phyloP scores from a whole-genome alignment of 768 basidiomycete genomes.

The Phlegmacium glaucopus region DNA sequence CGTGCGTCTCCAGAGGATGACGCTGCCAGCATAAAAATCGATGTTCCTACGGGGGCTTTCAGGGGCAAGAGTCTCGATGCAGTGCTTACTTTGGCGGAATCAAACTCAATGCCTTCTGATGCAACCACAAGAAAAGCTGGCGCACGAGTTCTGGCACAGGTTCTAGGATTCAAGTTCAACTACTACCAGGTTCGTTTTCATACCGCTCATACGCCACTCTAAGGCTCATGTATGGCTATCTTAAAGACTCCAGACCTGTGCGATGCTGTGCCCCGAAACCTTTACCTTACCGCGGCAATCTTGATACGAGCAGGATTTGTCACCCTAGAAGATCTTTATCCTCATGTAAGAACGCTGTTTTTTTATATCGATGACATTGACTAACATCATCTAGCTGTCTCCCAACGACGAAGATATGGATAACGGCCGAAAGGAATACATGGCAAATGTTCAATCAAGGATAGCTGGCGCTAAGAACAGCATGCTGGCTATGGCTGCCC shows the following conservation, averaged over 20 bases:
- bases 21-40: slow-evolving; percentile 32
- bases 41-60: slow-evolving; percentile 38
- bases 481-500: slow-evolving; percentile 82
- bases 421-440: slow-evolving; percentile 59
- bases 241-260: slow-evolving; percentile 50
- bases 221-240: slow-evolving; percentile 11
- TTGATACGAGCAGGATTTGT: slow-evolving; percentile 90
- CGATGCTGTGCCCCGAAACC: slow-evolving; percentile 63
- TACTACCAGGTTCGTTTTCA: slow-evolving; percentile 74
- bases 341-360: slow-evolving; percentile 68
- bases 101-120: slow-evolving; percentile 15
- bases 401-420: slow-evolving; percentile 80
- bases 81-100: slow-evolving; percentile 55
- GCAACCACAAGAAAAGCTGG: slow-evolving; percentile 25
- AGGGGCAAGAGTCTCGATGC: slow-evolving; percentile 65
- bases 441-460: slow-evolving; percentile 57
- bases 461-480: slow-evolving; percentile 69
- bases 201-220: slow-evolving; percentile 4
- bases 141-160: slow-evolving; percentile 76
- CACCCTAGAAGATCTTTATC: slow-evolving; percentile 82
- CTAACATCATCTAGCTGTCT: slow-evolving; percentile 14
- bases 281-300: slow-evolving; percentile 82
- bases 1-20: slow-evolving; percentile 28
- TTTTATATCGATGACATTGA: background rate
- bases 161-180: slow-evolving; percentile 96